phyloP scores from a whole-genome alignment of 345 rosid species.

The Tarenaya hassleriana region DNA sequence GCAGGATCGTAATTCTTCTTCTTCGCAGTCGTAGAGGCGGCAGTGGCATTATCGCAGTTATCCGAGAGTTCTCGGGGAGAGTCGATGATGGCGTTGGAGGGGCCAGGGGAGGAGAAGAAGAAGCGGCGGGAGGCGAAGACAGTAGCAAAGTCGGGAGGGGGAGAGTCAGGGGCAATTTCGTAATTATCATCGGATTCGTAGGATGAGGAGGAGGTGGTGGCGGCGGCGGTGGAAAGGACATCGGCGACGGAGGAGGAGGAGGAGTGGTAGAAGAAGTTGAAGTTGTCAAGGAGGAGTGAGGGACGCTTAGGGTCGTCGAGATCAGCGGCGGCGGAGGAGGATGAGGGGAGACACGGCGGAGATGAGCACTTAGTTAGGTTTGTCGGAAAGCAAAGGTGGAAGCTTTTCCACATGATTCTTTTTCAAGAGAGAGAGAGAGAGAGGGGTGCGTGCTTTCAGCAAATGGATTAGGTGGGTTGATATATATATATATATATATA shows the following conservation, averaged over 20 bases:
- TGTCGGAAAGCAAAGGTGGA: constrained; percentile 29
- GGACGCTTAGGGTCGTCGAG: constrained; percentile 12
- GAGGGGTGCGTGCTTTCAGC: constrained; percentile 1
- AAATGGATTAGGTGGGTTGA: constrained; percentile 18
- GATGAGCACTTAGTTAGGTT: constrained; percentile 17
- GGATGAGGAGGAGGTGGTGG: constrained; percentile 20
- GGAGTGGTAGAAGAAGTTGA: constrained; percentile 17
- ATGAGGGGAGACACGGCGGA: background rate
- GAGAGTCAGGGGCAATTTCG: constrained; percentile 24
- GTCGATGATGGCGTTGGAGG: constrained; percentile 81
- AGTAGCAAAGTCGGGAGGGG: constrained; percentile 59
- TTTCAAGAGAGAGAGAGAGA: too few species aligned
- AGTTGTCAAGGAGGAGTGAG: too few species aligned
- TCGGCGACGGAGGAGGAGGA: background rate
- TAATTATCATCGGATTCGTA: constrained; percentile 4
- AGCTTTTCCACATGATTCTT: constrained; percentile 27
- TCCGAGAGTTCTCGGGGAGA: constrained; percentile 27
- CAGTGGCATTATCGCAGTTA: background rate
- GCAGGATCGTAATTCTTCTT: constrained; percentile 4
- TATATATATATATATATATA: too few species aligned
- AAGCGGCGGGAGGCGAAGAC: constrained; percentile 73
- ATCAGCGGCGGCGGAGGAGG: constrained; percentile 19
- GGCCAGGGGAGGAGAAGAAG: constrained; percentile 89
- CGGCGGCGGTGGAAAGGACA: constrained; percentile 15
- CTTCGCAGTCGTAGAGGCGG: too few species aligned